Base-by-base conservation (phyloP, 306 rosid species). In the Gastrolobium bilobum region DNA sequence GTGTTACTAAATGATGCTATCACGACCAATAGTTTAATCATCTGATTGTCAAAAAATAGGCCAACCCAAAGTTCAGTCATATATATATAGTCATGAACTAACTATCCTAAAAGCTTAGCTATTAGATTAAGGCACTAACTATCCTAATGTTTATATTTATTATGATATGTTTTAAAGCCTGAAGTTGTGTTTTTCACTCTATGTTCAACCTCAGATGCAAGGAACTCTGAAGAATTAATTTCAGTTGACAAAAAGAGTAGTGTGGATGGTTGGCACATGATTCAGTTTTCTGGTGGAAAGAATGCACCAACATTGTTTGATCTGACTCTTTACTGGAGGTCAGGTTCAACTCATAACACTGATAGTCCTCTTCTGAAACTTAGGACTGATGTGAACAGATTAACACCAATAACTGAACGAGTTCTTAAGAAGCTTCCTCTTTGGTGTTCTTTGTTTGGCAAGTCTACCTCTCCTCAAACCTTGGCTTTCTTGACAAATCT, bases 361-460 rank as follows among this genome's bases (percentile, higher is more conserved):
- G 70, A 44, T 26, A 48, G 53, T 61, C 86, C 90, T 69, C 94
- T 93, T 60, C 78, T 95, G 71, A 95, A 91, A 88, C 91, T 95
- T 8, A 83, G 99, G 84, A 95, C 99, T 40, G 99, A 95, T 66
- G 34, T 86, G 38, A 13, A 82, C 76, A 90, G 77, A 85, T 0
- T 84, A 37, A 90, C 99, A 1, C 88, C 96, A 3, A 83, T 86
- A 81, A 87, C 89, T 2, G 75, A 88, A 69, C 72, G 85, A 54
- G 75, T 95, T 73, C 93, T 93, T 53, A 20, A 38, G 71, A 93
- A 91, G 89, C 96, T 95, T 86, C 96, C 97, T 6, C 40, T 79
- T 39, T 93, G 99, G 99, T 91, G 99, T 74, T 88, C 99, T 3
- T 82, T 81, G 85, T 95, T 95, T 69, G 99, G 99, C 40, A 95